A percentile compares a stretch with the other conserved stretches of the same genome.
These are phyloP conservation scores for Vanrija pseudolonga DNA, from an alignment of 1,284 basidiomycete genomes.

Conservation along the genomic window DNA sequence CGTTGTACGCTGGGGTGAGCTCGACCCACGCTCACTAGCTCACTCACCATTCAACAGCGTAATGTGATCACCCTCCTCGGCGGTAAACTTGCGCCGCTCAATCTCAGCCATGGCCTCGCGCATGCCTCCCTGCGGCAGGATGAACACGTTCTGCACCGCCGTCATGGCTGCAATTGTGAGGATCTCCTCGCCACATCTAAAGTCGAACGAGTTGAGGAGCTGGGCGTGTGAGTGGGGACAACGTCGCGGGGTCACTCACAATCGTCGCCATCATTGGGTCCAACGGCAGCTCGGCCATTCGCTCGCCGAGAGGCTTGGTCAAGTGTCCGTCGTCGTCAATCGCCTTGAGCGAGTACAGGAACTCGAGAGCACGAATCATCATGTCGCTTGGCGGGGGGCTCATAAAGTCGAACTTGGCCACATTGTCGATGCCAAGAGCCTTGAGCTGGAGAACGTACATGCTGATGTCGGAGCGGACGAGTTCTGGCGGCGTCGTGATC, in stretches of 20 bases:
- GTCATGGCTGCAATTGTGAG: constrained; percentile 95
- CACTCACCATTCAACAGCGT: constrained; percentile 78
- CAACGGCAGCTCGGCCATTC: constrained; percentile 57
- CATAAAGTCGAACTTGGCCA: constrained; percentile 83
- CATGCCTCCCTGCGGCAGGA: constrained; percentile 74
- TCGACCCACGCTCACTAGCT: background rate
- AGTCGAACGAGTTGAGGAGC: constrained; percentile 79
- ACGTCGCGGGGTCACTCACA: constrained; percentile 43
- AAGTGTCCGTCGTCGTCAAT: constrained; percentile 54
- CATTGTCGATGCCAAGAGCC: constrained; percentile 86
- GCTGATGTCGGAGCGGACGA: constrained; percentile 81
- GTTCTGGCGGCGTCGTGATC: constrained; percentile 75
- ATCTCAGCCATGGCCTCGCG: constrained; percentile 79
- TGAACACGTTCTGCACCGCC: constrained; percentile 79
- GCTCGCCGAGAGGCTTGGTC: constrained; percentile 52
- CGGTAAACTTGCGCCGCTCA: constrained; percentile 89
- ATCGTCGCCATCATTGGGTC: constrained; percentile 59
- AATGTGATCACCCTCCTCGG: constrained; percentile 94
- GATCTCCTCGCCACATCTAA: constrained; percentile 85
- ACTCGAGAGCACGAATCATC: constrained; percentile 76
- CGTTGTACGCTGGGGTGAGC: constrained; percentile 70
- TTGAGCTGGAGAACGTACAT: constrained; percentile 89
- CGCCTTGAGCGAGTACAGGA: constrained; percentile 52
- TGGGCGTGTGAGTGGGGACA: constrained; percentile 41
- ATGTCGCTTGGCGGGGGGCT: constrained; percentile 81